Evolutionary conservation across 106 monocot genomes (phyloP).

Genomic region (Narthecium ossifragum): DNA sequence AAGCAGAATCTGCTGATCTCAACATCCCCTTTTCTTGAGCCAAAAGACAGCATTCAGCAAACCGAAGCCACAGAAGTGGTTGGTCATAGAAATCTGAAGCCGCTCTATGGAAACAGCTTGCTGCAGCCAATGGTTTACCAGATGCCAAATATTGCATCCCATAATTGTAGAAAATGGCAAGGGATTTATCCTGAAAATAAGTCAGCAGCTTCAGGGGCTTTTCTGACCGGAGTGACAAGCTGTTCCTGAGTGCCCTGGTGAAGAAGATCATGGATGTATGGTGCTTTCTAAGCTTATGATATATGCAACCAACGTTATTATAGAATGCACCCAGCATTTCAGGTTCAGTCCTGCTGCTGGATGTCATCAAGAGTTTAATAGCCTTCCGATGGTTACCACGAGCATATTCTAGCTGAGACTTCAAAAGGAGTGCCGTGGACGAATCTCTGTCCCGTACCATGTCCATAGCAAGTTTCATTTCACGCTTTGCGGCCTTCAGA

Average conservation of each 20-base stretch:
- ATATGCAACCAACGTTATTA: conserved; percentile 83
- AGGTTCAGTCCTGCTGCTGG: conserved; percentile 54
- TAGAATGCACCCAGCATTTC: conserved; percentile 40
- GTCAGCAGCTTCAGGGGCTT: conserved; percentile 62
- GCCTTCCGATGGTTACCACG: conserved; percentile 81
- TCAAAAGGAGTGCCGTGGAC: conserved; percentile 65
- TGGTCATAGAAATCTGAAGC: conserved; percentile 28
- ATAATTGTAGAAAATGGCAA: conserved; percentile 63
- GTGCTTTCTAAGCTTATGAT: conserved; percentile 48
- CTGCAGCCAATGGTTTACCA: conserved; percentile 68
- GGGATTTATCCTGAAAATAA: conserved; percentile 71
- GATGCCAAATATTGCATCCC: conserved; percentile 59
- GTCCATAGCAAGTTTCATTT: conserved; percentile 84
- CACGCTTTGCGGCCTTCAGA: conserved; percentile 78
- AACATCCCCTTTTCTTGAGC: conserved; percentile 70
- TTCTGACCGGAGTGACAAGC: conserved; percentile 25
- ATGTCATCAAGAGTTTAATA: conserved; percentile 61
- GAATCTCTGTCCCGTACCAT: conserved; percentile 82
- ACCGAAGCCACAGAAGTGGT: conserved; percentile 78
- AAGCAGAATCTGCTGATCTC: conserved; percentile 2
- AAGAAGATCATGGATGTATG: conserved; percentile 49
- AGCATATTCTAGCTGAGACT: conserved; percentile 84
- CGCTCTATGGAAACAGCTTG: conserved; percentile 58
- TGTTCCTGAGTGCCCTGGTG: conserved; percentile 51
- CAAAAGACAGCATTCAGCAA: conserved; percentile 74